These are phyloP conservation scores for Podospora pseudocomata DNA, from an alignment of 495 filamentous ascomycete genomes.

Conservation along the genomic window DNA sequence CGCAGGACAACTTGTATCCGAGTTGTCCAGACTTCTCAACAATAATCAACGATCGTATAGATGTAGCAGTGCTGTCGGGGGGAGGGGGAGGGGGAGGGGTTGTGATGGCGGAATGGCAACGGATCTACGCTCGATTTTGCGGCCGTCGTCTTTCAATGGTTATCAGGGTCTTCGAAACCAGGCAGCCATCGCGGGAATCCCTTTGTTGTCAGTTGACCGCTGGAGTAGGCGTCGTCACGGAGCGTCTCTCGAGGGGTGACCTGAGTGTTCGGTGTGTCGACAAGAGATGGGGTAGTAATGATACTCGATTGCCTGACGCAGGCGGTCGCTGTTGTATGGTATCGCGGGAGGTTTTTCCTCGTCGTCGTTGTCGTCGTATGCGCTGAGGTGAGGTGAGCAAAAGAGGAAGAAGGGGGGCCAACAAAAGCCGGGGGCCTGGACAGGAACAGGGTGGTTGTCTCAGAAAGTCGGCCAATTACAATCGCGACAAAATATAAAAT, in stretches of 20 bases:
- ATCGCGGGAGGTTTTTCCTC: background rate
- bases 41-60: background rate
- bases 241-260: background rate
- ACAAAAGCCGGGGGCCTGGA: background rate
- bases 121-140: constrained; percentile 1
- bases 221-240: background rate
- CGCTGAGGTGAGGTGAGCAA: background rate
- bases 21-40: background rate
- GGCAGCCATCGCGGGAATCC: constrained; percentile 9
- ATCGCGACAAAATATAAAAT: background rate
- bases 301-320: background rate
- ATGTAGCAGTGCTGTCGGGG: background rate
- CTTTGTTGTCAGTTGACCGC: background rate
- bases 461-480: background rate
- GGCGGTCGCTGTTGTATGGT: background rate
- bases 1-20: constrained; percentile 16
- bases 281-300: background rate
- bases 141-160: background rate
- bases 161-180: constrained; percentile 12
- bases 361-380: background rate
- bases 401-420: background rate
- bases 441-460: constrained; percentile 5
- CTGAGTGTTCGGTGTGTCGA: background rate
- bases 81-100: background rate
- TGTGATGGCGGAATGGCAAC: background rate